Base-by-base conservation (phyloP, 73 alveolate species). In the Uronychia setigera region DNA sequence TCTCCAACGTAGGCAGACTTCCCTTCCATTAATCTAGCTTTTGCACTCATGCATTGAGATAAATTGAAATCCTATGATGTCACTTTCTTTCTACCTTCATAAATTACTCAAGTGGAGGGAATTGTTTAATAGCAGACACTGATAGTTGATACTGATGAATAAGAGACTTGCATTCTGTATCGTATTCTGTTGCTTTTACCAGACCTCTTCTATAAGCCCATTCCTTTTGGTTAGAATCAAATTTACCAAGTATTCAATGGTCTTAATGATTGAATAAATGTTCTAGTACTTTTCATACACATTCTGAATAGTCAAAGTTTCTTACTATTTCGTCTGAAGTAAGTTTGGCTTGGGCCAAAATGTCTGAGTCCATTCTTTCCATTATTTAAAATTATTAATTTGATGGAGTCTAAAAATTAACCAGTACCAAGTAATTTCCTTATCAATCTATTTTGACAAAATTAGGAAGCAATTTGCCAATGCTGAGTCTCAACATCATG, bases 121-220 rank as follows among this genome's bases (percentile, higher is more conserved):
- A 86, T 0, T 81, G 35, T 26, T 57, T 34, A 30, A 86, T 80
- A n/a, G 92, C 82, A 33, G 79, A 28, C 30, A 32, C 30, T 26
- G 87, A 76, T 14, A 86, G 77, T 11, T 78, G 32, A 60, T 33
- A 86, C 79, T 86, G 35, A 67, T 86, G 92, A 13, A 86, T 31
- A 1, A 86, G 67, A 1, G 29, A 9, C 31, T 76, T 79, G 79
- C 87, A 86, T 74, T 86, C 84, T 19, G 87, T 27, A 33, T 86
- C 92, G 35, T 86, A 86, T 32, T 86, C 92, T 29, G 83, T 85
- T 1, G 87, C 88, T 30, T 33, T 57, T 1, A 80, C 76, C 33
- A 76, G 74, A 1, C 92, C 92, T 1, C 87, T 1, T 74, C 82
- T 79, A 33, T 86, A 86, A 31, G 92, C 92, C 86, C 86, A 86